Conservation (phyloP, 805 yeast species). For the Saturnispora saitoi region DNA sequence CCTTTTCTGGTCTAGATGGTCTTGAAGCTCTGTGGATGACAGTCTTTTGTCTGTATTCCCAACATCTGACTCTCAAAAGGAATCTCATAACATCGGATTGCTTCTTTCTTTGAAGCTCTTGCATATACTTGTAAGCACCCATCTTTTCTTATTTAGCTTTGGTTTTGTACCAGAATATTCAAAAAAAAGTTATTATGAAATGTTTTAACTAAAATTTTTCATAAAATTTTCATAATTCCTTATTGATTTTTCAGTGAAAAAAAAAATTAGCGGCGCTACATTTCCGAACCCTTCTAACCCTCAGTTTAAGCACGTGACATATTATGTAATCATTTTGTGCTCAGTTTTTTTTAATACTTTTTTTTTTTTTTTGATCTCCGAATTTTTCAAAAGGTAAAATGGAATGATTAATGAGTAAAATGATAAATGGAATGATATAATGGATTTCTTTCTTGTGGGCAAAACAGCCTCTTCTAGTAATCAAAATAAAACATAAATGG, state of each 20-base stretch:
- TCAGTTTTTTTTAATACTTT: background rate
- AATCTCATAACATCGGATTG: conserved; percentile 99
- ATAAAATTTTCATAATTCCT: background rate
- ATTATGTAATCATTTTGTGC: background rate
- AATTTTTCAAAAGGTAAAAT: background rate
- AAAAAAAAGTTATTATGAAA: no score
- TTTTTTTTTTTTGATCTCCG: background rate
- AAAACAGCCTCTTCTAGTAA: no score
- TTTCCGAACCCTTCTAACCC: background rate
- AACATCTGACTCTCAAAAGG: conserved; percentile 98
- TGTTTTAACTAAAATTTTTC: background rate
- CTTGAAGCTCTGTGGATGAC: conserved; percentile 98
- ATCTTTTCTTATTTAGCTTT: conserved; percentile 34
- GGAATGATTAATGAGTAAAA: background rate
- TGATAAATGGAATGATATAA: background rate
- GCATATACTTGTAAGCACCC: conserved; percentile 99
- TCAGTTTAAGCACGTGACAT: conserved; percentile 1
- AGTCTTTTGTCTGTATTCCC: conserved; percentile 99
- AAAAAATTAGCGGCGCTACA: background rate
- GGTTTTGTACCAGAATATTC: background rate
- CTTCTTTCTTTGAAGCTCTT: conserved; percentile 99
- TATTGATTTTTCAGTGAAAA: no score
- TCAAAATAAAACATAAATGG: background rate
- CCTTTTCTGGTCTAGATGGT: conserved; percentile 99
- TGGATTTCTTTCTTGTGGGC: background rate